Evolutionary conservation across 805 yeast genomes (phyloP), one percentile per base, ranked within the genome.

Genomic region (Huiozyma naganishii): DNA sequence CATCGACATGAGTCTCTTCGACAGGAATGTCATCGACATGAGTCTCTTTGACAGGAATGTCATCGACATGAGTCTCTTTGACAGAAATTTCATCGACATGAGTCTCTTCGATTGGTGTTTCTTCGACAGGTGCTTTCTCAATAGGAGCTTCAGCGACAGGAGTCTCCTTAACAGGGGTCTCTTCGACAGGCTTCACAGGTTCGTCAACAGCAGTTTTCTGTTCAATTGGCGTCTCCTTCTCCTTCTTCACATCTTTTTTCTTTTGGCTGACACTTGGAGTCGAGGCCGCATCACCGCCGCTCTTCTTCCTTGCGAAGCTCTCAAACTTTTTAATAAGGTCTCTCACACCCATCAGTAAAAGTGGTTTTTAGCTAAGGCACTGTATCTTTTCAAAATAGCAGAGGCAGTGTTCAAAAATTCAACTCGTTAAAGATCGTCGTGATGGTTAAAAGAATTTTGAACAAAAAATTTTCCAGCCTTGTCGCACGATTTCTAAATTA

Each of bases 261-360:
- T 29, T 33, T 30, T 8, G 29, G 29, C 30, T 28, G n/a, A 30
- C 37, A 12, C 12, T 32, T 6, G 39, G 17, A 11, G 12, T 11
- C 8, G 37, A 12, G 27, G 13, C 17, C 8, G 37, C 37, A 10
- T 11, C 17, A 7, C 9, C 27, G 9, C 12, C 6, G 8, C 5
- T 50, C 32, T 45, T 48, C 23, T 48, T 47, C 33, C 40, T 52
- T 6, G 62, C 49, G 27, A 61, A 50, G 10, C 44, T 57, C 41
- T 63, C 67, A 45, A 63, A 63, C 45, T 61, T 61, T 41, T 62
- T 62, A 38, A 63, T 63, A 45, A 63, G 52, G 44, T 63, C 68
- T 37, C 67, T 65, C 35, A 63, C 68, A 51, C 65, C 68, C 68
- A 63, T 63, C 23, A 32, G 34, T n/a, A 32, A 32, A 32, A 32